phyloP scores from a whole-genome alignment of 164 flowering plant genomes.

The Chimonanthus praecox region DNA sequence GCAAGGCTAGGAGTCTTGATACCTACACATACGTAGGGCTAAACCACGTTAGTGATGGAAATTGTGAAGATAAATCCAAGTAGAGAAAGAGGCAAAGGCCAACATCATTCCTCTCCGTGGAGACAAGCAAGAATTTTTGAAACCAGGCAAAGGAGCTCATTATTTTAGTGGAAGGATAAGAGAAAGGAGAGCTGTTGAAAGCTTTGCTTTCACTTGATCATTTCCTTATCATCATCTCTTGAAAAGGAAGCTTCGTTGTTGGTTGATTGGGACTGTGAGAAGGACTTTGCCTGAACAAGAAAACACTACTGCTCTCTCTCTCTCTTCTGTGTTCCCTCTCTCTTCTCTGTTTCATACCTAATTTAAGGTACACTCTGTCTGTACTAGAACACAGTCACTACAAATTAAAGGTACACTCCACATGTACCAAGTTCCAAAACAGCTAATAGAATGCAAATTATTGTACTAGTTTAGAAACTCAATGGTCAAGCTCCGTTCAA shows the following conservation, averaged over 20 bases:
- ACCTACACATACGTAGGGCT: slow-evolving; percentile 7
- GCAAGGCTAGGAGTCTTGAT: slow-evolving; percentile 18
- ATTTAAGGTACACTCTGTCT: too few relatives aligned
- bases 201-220: slow-evolving; percentile 33
- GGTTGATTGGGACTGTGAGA: slow-evolving; percentile 28
- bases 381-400: too few relatives aligned
- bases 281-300: neutral
- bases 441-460: too few relatives aligned
- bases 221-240: slow-evolving; percentile 36
- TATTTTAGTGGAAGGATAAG: slow-evolving; percentile 33
- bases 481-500: too few relatives aligned
- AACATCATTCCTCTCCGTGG: slow-evolving; percentile 10
- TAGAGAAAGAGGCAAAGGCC: slow-evolving; percentile 3
- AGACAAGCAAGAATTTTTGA: slow-evolving; percentile 18
- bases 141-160: slow-evolving; percentile 21
- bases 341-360: neutral
- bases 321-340: neutral
- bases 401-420: too few relatives aligned
- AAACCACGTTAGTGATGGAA: slow-evolving; percentile 3
- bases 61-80: slow-evolving; percentile 20
- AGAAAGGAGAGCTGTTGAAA: slow-evolving; percentile 27
- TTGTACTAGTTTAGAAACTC: too few relatives aligned
- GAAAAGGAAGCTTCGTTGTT: slow-evolving; percentile 49
- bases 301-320: slow-evolving; percentile 9
- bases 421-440: too few relatives aligned